Evolutionary conservation across 2,329 filamentous ascomycete species (phyloP).

Genomic region (Arthrobotrys musiformis): DNA sequence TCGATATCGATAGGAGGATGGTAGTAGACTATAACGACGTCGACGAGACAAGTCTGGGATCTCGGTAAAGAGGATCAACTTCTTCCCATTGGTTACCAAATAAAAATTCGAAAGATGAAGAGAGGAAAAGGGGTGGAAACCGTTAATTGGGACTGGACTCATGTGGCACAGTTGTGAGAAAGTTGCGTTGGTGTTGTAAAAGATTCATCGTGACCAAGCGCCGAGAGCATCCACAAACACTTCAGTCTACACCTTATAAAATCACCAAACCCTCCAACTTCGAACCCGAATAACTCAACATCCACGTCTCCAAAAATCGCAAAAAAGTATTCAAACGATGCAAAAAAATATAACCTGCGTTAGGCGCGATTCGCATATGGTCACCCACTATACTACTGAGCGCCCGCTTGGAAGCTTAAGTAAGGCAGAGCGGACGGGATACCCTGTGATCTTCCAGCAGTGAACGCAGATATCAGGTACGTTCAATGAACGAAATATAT

Average conservation of each 20-base stretch:
- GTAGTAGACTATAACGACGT: no score
- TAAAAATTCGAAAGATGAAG: no score
- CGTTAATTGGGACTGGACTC: no score
- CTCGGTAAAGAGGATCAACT: no score
- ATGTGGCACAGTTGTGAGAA: no score
- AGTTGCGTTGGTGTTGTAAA: neutral
- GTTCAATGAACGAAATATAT: neutral
- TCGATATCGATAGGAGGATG: neutral
- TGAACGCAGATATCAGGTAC: neutral
- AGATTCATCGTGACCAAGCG: neutral
- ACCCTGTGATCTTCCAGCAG: slow-evolving; percentile 22
- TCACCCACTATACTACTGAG: slow-evolving; percentile 55
- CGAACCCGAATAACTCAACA: neutral
- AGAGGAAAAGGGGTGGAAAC: no score
- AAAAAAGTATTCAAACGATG: neutral
- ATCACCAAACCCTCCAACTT: neutral
- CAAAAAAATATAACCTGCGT: slow-evolving; percentile 27
- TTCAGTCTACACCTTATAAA: neutral
- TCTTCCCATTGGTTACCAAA: no score
- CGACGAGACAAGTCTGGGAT: no score
- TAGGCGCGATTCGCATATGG: slow-evolving; percentile 50
- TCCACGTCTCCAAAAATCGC: neutral
- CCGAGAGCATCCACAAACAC: neutral
- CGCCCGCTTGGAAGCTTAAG: slow-evolving; percentile 46
- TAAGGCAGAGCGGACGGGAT: slow-evolving; percentile 54